Base-by-base conservation (phyloP, 148 eudicot genomes). In the Gaultheria prostrata region DNA sequence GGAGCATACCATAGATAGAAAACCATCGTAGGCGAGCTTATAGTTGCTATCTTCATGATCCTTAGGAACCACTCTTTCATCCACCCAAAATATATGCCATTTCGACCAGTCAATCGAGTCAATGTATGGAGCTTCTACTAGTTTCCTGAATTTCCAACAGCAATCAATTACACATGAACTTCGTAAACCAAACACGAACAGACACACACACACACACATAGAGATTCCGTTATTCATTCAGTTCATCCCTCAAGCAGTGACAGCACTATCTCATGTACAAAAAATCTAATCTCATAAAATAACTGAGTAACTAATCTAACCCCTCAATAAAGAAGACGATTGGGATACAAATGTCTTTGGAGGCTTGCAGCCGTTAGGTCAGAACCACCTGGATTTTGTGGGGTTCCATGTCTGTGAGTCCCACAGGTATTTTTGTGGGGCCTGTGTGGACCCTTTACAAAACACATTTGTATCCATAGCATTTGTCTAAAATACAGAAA, bases 81-180 rank as follows among this genome's bases (percentile, higher is more conserved):
- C 97, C 86, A 89, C 90, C 92, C 94, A 94, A 78, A 93, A 92
- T n/a, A 94, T 89, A 50, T 85, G 86, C 94, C 98, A 94, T 74
- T 89, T 92, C 26, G 98, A 90, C 98, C 98, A 94, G 65, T 92
- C 92, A 77, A 92, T 87, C 14, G 89, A 83, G 54, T 84, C 86
- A 20, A 77, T 82, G 75, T 88, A 90, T 18, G 94, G 95, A 33
- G 86, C 65, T 85, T 91, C 91, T 39, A 83, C 78, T 76, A 94
- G 65, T 83, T 91, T 91, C 89, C 97, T 93, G 82, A 57, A 70
- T 77, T 8, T 46, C 17, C 59, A 46, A 71, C 17, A 79, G 14
- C 49, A 78, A 54, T 9, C 81, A 56, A 33, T 56, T 45, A 78
- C 15, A 67, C 28, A 11, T 18, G 26, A 53, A 53, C 20, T 24